phyloP scores from a whole-genome alignment of 2,329 filamentous ascomycete genomes.

The Fusarium austroafricanum region DNA sequence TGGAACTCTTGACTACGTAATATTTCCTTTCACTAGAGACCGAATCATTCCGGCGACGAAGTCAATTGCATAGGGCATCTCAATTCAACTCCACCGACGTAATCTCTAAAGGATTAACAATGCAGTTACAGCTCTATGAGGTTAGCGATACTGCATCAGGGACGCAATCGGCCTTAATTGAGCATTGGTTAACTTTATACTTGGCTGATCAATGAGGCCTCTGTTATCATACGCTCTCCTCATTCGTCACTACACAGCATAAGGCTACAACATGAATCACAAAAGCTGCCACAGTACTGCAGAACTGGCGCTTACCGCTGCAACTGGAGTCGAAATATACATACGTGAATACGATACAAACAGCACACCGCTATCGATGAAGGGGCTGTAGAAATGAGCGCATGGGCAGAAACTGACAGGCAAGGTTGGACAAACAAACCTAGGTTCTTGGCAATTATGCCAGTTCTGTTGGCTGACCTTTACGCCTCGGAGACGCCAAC shows the following conservation, averaged over 20 bases:
- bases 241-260: neutral
- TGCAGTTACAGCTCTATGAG: neutral
- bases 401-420: neutral
- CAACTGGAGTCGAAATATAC: neutral
- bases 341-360: neutral
- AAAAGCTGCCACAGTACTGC: neutral
- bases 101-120: neutral
- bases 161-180: neutral
- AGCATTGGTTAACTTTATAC: neutral
- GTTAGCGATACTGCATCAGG: neutral
- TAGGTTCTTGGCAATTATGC: neutral
- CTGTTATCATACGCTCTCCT: neutral
- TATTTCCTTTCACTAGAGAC: neutral
- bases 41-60: neutral
- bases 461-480: neutral
- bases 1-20: neutral
- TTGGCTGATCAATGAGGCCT: neutral
- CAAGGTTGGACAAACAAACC: constrained; percentile 15
- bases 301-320: neutral
- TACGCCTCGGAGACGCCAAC: neutral
- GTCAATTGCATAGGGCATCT: neutral
- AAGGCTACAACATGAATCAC: constrained; percentile 19
- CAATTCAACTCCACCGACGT: neutral
- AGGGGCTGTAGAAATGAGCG: neutral
- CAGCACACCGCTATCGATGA: neutral